Percentiles rank a stretch among this genome's conserved stretches.
These are phyloP conservation scores for Macrocybe gigantea DNA, from an alignment of 768 basidiomycete genomes.

Conservation along the genomic window DNA sequence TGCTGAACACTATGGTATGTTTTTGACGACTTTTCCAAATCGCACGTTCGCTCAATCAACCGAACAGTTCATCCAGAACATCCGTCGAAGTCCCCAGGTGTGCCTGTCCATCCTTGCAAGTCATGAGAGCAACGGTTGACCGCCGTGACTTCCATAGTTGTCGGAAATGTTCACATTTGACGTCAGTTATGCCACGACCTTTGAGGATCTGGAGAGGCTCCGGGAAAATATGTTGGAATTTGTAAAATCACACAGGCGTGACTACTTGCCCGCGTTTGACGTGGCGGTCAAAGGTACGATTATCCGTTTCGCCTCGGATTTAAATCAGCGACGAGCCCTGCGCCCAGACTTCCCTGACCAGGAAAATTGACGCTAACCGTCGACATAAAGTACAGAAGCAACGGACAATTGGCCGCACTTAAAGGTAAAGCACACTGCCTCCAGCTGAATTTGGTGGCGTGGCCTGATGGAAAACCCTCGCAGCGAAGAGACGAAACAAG, in stretches of 20 bases:
- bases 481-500: slow-evolving; percentile 80
- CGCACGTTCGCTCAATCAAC: not conserved
- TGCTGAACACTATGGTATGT: slow-evolving; percentile 50
- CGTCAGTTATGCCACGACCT: slow-evolving; percentile 70
- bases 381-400: slow-evolving; percentile 87
- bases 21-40: not conserved
- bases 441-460: not conserved
- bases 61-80: slow-evolving; percentile 60
- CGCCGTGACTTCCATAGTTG: slow-evolving; percentile 33
- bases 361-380: slow-evolving; percentile 70
- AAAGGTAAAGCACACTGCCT: slow-evolving; percentile 38
- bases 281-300: slow-evolving; percentile 54
- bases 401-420: slow-evolving; percentile 73
- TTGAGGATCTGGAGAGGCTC: slow-evolving; percentile 75
- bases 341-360: slow-evolving; percentile 71
- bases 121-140: not conserved
- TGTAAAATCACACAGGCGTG: slow-evolving; percentile 61
- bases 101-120: slow-evolving; percentile 7
- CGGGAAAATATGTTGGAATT: slow-evolving; percentile 79
- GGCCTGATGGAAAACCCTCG: slow-evolving; percentile 3
- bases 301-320: slow-evolving; percentile 1
- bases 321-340: not conserved
- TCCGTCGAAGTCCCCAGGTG: slow-evolving; percentile 66
- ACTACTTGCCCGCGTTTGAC: slow-evolving; percentile 75
- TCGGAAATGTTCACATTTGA: slow-evolving; percentile 81